phyloP scores from a whole-genome alignment of 768 basidiomycete genomes.

The Lyophyllum decastes region DNA sequence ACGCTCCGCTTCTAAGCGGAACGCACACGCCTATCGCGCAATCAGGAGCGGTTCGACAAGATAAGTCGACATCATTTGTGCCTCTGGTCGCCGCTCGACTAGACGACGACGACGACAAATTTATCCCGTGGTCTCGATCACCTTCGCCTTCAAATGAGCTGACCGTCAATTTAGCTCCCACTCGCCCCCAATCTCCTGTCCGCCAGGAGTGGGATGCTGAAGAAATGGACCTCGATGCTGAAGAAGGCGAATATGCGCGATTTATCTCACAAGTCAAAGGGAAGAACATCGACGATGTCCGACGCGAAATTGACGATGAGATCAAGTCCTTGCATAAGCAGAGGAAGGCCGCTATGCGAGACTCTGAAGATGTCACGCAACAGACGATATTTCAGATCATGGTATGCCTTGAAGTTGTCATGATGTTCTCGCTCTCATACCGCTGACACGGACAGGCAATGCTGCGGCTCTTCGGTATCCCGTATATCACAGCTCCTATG shows the following conservation, averaged over 20 bases:
- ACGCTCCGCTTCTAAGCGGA: neutral
- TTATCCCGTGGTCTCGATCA: slow-evolving; percentile 34
- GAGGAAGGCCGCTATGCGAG: slow-evolving; percentile 86
- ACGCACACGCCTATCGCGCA: neutral
- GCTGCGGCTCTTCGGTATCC: slow-evolving; percentile 93
- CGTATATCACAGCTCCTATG: slow-evolving; percentile 98
- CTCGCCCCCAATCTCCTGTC: slow-evolving; percentile 24
- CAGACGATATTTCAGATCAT: slow-evolving; percentile 91
- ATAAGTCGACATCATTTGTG: slow-evolving; percentile 1
- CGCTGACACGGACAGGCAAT: slow-evolving; percentile 57
- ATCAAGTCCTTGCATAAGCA: slow-evolving; percentile 80
- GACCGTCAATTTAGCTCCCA: slow-evolving; percentile 15
- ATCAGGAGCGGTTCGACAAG: neutral
- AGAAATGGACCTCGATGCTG: slow-evolving; percentile 78
- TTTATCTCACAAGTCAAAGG: slow-evolving; percentile 93
- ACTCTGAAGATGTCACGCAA: slow-evolving; percentile 93
- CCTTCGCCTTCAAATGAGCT: slow-evolving; percentile 29
- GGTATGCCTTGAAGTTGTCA: slow-evolving; percentile 36
- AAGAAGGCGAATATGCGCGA: slow-evolving; percentile 88
- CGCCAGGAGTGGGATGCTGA: slow-evolving; percentile 76
- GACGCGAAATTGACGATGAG: slow-evolving; percentile 90
- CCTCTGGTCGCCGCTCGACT: slow-evolving; percentile 19
- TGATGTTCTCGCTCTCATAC: neutral
- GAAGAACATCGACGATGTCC: slow-evolving; percentile 76
- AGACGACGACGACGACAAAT: slow-evolving; percentile 15